A percentile compares a stretch with the other conserved stretches of the same genome.
phyloP scores from a whole-genome alignment of 2,329 filamentous ascomycete species.

The Plectosphaerella plurivora region DNA sequence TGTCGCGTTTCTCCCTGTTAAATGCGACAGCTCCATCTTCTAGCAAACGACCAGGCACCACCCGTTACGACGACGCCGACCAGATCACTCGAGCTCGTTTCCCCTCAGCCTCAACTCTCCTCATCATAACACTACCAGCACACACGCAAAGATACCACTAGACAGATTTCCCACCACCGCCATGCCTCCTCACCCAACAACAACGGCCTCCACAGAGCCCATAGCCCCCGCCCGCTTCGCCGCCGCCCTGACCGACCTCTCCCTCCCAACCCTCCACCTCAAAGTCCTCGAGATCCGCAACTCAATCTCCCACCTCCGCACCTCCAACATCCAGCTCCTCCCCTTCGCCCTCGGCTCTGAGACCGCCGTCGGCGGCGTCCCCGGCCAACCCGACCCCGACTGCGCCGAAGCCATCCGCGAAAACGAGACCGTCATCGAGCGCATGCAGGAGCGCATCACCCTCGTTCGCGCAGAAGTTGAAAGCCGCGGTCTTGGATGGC shows the following conservation, averaged over 20 bases:
- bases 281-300: constrained; percentile 75
- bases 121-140: neutral
- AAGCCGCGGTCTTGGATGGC: constrained; percentile 50
- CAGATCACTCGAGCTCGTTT: neutral
- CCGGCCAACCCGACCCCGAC: constrained; percentile 52
- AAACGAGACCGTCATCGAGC: constrained; percentile 63
- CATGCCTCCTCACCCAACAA: neutral
- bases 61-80: no score
- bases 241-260: constrained; percentile 62
- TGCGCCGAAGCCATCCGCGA: constrained; percentile 71
- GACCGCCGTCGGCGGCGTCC: constrained; percentile 20
- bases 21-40: no score
- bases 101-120: neutral
- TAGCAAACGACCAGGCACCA: no score
- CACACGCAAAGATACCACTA: no score
- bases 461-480: constrained; percentile 63
- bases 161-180: no score
- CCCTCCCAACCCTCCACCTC: constrained; percentile 62
- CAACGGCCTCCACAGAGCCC: constrained; percentile 50
- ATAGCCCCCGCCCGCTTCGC: constrained; percentile 62
- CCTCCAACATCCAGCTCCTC: constrained; percentile 68
- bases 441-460: constrained; percentile 62
- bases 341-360: constrained; percentile 57
- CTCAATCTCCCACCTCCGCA: constrained; percentile 67
- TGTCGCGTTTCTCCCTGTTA: no score